These are phyloP conservation scores for Termitomyces sp. DNA, from an alignment of 768 basidiomycete species.

Conservation along the genomic window DNA sequence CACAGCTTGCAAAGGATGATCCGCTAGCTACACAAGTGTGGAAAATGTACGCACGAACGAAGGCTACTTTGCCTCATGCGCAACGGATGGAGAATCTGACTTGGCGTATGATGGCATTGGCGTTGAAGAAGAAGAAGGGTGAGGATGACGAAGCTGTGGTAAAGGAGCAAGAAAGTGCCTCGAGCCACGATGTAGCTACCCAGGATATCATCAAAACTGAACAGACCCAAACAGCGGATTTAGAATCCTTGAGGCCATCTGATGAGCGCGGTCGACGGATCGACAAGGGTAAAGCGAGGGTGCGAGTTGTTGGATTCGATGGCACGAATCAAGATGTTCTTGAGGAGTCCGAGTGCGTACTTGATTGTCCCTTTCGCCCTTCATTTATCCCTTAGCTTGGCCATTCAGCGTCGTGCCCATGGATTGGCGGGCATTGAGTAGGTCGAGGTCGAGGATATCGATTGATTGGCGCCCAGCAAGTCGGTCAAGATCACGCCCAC, in stretches of 20 bases:
- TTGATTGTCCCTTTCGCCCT: not conserved
- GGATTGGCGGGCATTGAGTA: constrained; percentile 92
- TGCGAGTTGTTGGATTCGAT: constrained; percentile 80
- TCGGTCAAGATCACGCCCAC: constrained; percentile 74
- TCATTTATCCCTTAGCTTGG: not conserved
- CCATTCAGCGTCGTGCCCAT: constrained; percentile 54
- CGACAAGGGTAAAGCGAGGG: constrained; percentile 76
- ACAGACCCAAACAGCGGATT: constrained; percentile 16
- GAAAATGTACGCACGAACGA: constrained; percentile 92
- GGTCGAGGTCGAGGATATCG: constrained; percentile 83
- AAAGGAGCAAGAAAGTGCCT: constrained; percentile 9
- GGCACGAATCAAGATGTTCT: constrained; percentile 64
- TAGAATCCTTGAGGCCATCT: constrained; percentile 18
- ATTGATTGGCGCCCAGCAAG: constrained; percentile 88
- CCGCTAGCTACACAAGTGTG: constrained; percentile 94
- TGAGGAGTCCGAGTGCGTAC: constrained; percentile 72
- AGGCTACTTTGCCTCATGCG: constrained; percentile 84
- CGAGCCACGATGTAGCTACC: constrained; percentile 4
- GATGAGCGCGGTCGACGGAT: constrained; percentile 68
- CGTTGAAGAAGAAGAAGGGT: constrained; percentile 83
- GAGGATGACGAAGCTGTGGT: constrained; percentile 44
- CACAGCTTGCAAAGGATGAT: constrained; percentile 72
- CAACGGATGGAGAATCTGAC: constrained; percentile 98
- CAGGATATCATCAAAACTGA: constrained; percentile 13
- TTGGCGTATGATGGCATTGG: constrained; percentile 98